phyloP scores from a whole-genome alignment of 805 yeast genomes.

The Teunomyces atbi region DNA sequence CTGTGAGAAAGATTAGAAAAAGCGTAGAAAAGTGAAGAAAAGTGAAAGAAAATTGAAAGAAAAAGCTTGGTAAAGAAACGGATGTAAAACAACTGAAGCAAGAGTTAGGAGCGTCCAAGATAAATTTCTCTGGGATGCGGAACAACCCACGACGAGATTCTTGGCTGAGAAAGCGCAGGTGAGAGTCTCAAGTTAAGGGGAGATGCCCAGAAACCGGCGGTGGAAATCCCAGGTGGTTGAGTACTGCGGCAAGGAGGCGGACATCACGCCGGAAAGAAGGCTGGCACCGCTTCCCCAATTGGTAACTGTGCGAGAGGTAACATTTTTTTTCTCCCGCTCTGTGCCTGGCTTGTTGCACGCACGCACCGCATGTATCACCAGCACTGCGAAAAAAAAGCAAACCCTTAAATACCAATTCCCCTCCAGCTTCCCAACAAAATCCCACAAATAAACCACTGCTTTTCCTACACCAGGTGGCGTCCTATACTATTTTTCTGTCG shows the following conservation, averaged over 20 bases:
- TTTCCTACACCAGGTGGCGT: neutral
- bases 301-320: neutral
- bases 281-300: neutral
- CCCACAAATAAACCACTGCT: neutral
- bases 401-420: conserved; percentile 2
- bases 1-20: no score
- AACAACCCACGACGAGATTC: neutral
- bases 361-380: neutral
- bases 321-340: neutral
- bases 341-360: neutral
- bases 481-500: no score
- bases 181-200: no score
- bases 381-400: neutral
- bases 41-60: no score
- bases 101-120: neutral
- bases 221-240: neutral
- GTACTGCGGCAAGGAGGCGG: neutral
- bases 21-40: neutral
- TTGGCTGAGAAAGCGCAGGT: no score
- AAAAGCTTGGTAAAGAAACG: neutral
- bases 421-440: conserved; percentile 1
- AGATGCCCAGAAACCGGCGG: no score
- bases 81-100: neutral
- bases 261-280: neutral
- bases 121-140: neutral